Conservation (phyloP, 805 yeast genomes). For the Starmerella vaccinii region DNA sequence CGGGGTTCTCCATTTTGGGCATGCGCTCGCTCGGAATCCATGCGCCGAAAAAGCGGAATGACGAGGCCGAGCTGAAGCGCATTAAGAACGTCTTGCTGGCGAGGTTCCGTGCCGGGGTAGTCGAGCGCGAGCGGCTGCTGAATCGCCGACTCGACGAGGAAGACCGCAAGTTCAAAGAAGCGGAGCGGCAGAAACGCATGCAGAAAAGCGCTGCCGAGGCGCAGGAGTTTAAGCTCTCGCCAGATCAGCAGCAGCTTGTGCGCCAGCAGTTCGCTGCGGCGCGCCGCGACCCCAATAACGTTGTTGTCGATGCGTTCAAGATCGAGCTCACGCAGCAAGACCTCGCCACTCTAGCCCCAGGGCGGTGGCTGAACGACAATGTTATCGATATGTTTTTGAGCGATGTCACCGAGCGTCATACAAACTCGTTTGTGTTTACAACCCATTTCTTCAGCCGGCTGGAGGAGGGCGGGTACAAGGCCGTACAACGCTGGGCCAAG, state of each 20-base stretch:
- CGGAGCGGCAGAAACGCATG: not conserved
- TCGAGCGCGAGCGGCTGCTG: conserved; percentile 11
- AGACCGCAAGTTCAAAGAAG: not conserved
- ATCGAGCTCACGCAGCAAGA: conserved; percentile 60
- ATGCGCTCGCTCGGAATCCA: conserved; percentile 6
- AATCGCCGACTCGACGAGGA: conserved; percentile 8
- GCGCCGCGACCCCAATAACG: conserved; percentile 48
- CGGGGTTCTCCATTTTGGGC: conserved; percentile 15
- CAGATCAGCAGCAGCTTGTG: conserved; percentile 16
- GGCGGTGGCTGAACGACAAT: conserved; percentile 83
- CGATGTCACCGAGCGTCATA: conserved; percentile 37
- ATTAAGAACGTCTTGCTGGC: conserved; percentile 9
- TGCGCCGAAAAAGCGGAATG: not conserved
- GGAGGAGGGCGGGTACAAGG: conserved; percentile 59
- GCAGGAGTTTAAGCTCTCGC: not conserved
- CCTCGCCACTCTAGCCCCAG: conserved; percentile 55
- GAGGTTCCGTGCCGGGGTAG: conserved; percentile 5
- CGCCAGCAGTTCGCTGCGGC: conserved; percentile 66
- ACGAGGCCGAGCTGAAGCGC: conserved; percentile 4
- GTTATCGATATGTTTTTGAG: conserved; percentile 70
- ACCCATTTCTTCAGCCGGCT: conserved; percentile 80
- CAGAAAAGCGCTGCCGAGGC: conserved; percentile 1
- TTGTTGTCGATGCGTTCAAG: conserved; percentile 68
- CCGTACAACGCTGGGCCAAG: conserved; percentile 79
- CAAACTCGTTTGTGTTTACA: conserved; percentile 58